Percentiles rank a stretch among this genome's conserved stretches.
These are phyloP conservation scores for Malus hybrid DNA, from an alignment of 331 rosid genomes.

Conservation along the genomic window DNA sequence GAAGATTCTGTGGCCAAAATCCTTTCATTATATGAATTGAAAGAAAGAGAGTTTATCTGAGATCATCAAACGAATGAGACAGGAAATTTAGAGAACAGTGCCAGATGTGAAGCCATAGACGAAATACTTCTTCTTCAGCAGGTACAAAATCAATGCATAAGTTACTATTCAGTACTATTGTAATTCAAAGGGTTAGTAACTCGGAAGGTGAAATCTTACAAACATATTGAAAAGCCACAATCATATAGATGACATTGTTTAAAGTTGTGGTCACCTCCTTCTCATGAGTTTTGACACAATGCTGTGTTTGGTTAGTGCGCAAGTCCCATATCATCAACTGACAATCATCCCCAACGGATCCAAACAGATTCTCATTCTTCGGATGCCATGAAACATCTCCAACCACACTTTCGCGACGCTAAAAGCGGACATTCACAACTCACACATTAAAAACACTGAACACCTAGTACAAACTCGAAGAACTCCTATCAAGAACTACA, in stretches of 20 bases:
- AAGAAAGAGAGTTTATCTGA: slow-evolving; percentile 87
- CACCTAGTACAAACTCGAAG: neutral
- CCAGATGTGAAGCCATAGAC: neutral
- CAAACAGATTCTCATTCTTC: slow-evolving; percentile 65
- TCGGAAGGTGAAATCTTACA: neutral
- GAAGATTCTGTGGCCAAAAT: slow-evolving; percentile 94
- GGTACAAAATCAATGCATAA: neutral
- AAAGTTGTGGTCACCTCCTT: slow-evolving; percentile 52
- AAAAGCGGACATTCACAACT: neutral
- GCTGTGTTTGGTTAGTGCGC: slow-evolving; percentile 60
- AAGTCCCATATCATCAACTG: slow-evolving; percentile 77
- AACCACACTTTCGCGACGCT: slow-evolving; percentile 68
- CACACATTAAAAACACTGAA: neutral
- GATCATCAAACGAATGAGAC: neutral
- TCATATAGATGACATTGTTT: neutral
- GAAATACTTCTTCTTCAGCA: neutral
- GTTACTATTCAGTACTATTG: neutral
- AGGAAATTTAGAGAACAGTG: neutral
- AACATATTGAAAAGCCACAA: neutral
- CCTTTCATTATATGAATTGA: slow-evolving; percentile 79
- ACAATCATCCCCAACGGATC: slow-evolving; percentile 84
- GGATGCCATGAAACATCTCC: slow-evolving; percentile 82
- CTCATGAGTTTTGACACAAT: slow-evolving; percentile 73
- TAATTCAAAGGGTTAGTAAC: neutral
- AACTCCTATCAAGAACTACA: no score